Conservation (phyloP, 2,329 filamentous ascomycete species). For the Leptographium flavum region DNA sequence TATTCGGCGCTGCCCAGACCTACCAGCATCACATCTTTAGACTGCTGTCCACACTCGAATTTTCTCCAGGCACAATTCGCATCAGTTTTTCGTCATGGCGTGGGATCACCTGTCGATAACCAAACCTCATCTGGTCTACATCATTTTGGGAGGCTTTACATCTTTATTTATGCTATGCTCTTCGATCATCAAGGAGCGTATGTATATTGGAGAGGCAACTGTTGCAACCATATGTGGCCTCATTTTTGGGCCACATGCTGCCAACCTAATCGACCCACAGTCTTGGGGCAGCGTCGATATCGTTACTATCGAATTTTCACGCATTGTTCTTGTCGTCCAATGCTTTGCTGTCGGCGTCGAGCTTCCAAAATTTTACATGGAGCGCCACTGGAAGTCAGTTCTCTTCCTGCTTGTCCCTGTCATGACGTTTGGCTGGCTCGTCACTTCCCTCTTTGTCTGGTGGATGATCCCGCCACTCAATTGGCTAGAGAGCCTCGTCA, state of each 20-base stretch:
- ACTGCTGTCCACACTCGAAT: background rate
- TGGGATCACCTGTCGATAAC: slow-evolving; percentile 78
- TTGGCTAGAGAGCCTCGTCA: slow-evolving; percentile 80
- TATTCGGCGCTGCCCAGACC: too few species aligned
- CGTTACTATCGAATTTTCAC: slow-evolving; percentile 77
- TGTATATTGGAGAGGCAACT: slow-evolving; percentile 97
- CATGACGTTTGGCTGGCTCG: slow-evolving; percentile 92
- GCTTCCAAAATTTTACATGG: slow-evolving; percentile 91
- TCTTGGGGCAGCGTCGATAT: slow-evolving; percentile 76
- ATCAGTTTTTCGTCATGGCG: slow-evolving; percentile 37
- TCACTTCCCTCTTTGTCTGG: slow-evolving; percentile 90
- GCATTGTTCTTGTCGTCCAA: slow-evolving; percentile 80
- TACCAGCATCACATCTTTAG: background rate
- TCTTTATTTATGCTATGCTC: slow-evolving; percentile 97
- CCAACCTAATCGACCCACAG: slow-evolving; percentile 61
- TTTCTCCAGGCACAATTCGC: background rate
- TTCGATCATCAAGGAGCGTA: slow-evolving; percentile 91
- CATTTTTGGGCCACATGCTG: slow-evolving; percentile 76
- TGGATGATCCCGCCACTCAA: slow-evolving; percentile 66
- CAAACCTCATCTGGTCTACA: slow-evolving; percentile 92
- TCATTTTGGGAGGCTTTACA: slow-evolving; percentile 95
- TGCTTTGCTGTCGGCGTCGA: slow-evolving; percentile 88
- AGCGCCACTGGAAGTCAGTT: slow-evolving; percentile 91
- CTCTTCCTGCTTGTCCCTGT: slow-evolving; percentile 78
- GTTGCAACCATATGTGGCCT: slow-evolving; percentile 80